These are phyloP conservation scores for Suillus lakei DNA, from an alignment of 768 basidiomycete species.

Conservation along the genomic window DNA sequence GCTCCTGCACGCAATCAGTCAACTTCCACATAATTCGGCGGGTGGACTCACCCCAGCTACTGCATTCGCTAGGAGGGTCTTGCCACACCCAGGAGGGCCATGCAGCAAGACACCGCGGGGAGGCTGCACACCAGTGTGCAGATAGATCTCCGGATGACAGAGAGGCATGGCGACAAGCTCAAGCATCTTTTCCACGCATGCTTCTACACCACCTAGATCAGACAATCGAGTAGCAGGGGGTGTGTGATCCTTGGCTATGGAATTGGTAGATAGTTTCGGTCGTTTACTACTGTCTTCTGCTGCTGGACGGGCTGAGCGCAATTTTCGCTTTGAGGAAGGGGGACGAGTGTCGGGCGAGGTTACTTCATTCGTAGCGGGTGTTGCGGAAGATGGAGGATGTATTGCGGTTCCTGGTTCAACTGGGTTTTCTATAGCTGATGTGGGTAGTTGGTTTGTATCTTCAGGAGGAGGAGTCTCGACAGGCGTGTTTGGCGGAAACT, in stretches of 20 bases:
- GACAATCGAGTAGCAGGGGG: constrained; percentile 80
- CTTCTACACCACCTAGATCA: constrained; percentile 86
- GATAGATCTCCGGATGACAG: constrained; percentile 93
- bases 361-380: constrained; percentile 13
- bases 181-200: constrained; percentile 89
- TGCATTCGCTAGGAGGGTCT: constrained; percentile 92
- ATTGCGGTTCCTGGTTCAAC: not conserved
- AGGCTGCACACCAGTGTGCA: constrained; percentile 90
- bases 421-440: not conserved
- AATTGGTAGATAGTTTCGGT: constrained; percentile 44
- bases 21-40: not conserved
- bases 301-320: constrained; percentile 51
- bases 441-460: not conserved
- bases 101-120: constrained; percentile 92
- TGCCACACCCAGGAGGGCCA: constrained; percentile 97
- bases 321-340: constrained; percentile 62
- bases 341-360: constrained; percentile 17
- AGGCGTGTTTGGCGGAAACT: constrained; percentile 8
- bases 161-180: constrained; percentile 97
- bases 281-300: constrained; percentile 64
- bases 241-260: constrained; percentile 51
- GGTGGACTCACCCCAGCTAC: constrained; percentile 81
- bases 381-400: constrained; percentile 16
- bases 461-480: not conserved
- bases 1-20: constrained; percentile 59